Base-by-base conservation (phyloP, 2,329 filamentous ascomycete genomes). In the Mollisiaceae sp. region DNA sequence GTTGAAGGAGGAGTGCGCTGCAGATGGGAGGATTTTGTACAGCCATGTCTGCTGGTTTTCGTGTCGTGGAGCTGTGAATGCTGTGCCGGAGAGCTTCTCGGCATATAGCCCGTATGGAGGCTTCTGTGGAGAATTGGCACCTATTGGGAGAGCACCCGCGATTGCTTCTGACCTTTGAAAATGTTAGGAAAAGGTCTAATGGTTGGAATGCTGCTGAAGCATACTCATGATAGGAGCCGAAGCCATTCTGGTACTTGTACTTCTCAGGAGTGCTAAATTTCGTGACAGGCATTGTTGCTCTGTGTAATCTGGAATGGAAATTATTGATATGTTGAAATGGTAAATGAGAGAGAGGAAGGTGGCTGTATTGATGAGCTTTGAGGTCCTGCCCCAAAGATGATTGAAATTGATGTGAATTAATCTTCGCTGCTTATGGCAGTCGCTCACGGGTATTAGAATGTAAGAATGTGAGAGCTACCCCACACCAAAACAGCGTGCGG, bases 111-210 rank as follows among this genome's bases (percentile, higher is more conserved):
- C 89, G 70, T 85, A 86, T 0, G 88, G 83, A 24, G 85, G 86
- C 73, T 90, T 90, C 75, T 91, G 89, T 1, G 89, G 89, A 8
- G 88, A 89, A 78, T 91, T 92, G 45, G 85, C 81, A 36, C 83
- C 89, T 71, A 89, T 75, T 6, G 89, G 89, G 12, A 91, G 81
- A 32, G 89, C 87, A 47, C 87, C 88, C 59, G 83, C 80, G 70
- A 91, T 79, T 56, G 89, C 88, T 82, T 91, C 89, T 35, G 86
- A 83, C 75, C 87, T 89, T 68, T 12, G 9, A 45, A 20, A 18
- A 5, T n/a, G 24, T 72, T 64, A 70, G 65, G 50, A 57, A 22
- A n/a, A n/a, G 1, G 43, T 36, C n/a, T 45, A 1, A 39, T 3
- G 14, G 32, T 22, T 47, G 54, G 9, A 35, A 45, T n/a, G n/a